Conservation (phyloP, 768 basidiomycete genomes). For the Xerocomellus chrysenteron region DNA sequence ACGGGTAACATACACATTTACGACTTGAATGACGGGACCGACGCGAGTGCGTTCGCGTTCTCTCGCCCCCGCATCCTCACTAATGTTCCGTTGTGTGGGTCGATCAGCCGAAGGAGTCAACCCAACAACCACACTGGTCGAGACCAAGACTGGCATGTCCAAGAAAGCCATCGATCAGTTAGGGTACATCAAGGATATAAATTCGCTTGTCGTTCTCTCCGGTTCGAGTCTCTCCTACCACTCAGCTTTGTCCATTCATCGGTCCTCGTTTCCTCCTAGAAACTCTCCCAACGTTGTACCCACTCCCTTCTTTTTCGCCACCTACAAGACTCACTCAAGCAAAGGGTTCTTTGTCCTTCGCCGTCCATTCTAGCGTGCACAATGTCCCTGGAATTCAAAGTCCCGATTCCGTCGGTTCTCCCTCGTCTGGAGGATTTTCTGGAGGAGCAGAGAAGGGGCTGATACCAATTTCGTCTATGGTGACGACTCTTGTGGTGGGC, state of each 20-base stretch:
- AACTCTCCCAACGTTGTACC: slow-evolving; percentile 67
- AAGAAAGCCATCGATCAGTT: slow-evolving; percentile 84
- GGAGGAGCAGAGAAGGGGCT: slow-evolving; percentile 15
- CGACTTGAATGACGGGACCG: slow-evolving; percentile 37
- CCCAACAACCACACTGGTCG: slow-evolving; percentile 41
- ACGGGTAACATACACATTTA: slow-evolving; percentile 57
- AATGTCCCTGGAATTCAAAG: slow-evolving; percentile 34
- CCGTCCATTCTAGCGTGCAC: slow-evolving; percentile 62
- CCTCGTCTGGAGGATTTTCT: slow-evolving; percentile 7
- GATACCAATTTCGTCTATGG: slow-evolving; percentile 57
- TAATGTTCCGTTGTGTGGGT: slow-evolving; percentile 1
- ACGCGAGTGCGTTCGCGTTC: slow-evolving; percentile 37
- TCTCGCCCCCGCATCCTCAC: slow-evolving; percentile 26
- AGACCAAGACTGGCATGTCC: slow-evolving; percentile 64
- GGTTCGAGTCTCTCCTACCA: slow-evolving; percentile 46
- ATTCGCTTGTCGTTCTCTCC: slow-evolving; percentile 80
- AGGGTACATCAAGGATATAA: slow-evolving; percentile 80
- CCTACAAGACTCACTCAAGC: slow-evolving; percentile 73
- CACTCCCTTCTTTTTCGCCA: slow-evolving; percentile 69
- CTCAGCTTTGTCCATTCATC: not conserved
- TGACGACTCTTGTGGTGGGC: slow-evolving; percentile 82
- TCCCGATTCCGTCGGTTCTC: slow-evolving; percentile 12
- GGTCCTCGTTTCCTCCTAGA: slow-evolving; percentile 45
- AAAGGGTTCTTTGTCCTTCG: slow-evolving; percentile 82
- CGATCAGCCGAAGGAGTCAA: slow-evolving; percentile 5